Conservation (phyloP, 2,329 filamentous ascomycete species). For the Chrysoporthe cubensis region DNA sequence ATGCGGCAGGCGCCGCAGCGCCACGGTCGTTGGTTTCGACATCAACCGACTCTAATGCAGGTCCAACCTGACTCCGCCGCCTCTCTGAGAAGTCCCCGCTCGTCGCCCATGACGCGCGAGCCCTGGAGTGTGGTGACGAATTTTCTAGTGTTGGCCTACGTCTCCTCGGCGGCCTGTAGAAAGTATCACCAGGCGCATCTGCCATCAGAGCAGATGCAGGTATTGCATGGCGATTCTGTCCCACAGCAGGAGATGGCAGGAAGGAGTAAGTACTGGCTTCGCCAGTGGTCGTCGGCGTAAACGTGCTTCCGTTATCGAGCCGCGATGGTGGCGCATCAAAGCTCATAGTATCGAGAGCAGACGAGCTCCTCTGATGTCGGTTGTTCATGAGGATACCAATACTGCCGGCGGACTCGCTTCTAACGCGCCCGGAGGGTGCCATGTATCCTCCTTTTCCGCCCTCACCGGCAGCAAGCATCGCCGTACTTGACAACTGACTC, state of each 20-base stretch:
- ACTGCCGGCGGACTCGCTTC: conserved; percentile 66
- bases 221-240: conserved; percentile 47
- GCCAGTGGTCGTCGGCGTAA: conserved; percentile 74
- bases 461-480: conserved; percentile 74
- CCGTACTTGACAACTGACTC: conserved; percentile 81
- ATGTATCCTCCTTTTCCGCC: conserved; percentile 65
- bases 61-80: conserved; percentile 42
- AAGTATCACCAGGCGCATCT: conserved; percentile 70
- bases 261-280: conserved; percentile 75
- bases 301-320: conserved; percentile 64
- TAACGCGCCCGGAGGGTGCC: conserved; percentile 56
- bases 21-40: conserved; percentile 44
- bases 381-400: conserved; percentile 54
- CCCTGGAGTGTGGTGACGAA: conserved; percentile 46
- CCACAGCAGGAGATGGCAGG: conserved; percentile 58
- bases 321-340: conserved; percentile 48
- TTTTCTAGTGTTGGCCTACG: conserved; percentile 46
- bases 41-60: conserved; percentile 44
- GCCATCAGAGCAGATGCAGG: conserved; percentile 51
- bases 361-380: conserved; percentile 54
- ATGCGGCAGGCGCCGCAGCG: conserved; percentile 43
- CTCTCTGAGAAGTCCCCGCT: conserved; percentile 44
- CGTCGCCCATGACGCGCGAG: conserved; percentile 41
- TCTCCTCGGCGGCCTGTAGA: conserved; percentile 83
- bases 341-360: conserved; percentile 56